Base-by-base conservation (phyloP, 208 protist species). In the Crithidia sp. region DNA sequence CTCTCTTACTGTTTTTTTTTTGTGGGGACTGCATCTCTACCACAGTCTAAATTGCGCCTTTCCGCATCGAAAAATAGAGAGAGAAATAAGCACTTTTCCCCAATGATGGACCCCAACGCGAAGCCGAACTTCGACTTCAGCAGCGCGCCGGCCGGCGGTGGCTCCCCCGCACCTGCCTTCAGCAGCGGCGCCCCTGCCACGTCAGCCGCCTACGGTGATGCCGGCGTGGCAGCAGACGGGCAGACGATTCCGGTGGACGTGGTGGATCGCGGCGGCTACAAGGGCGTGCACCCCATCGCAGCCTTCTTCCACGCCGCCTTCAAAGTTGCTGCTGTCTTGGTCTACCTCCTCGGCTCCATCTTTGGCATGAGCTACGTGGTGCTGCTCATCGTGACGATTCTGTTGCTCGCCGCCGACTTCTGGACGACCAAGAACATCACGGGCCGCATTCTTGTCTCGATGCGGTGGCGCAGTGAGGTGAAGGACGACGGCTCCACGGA, bases 361-460 rank as follows among this genome's bases (percentile, higher is more conserved):
- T 91, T 98, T 41, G 77, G 67, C 47, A 76, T 77, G 55, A 81
- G 57, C 68, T 95, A 93, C 64, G 89, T 98, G 5, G 17, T 89
- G 9, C 59, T 88, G 14, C 97, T 98, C 76, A 88, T 98, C 66
- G 74, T 97, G 43, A 89, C 93, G 13, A 85, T 97, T 8, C 71
- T 99, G 9, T 82, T 96, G 14, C 70, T 89, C 19, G 93, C 96
- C 14, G 88, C 89, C 9, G 97, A 99, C 73, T 98, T 99, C 77
- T 98, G 97, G 97, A 91, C 85, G 14, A 96, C 95, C 5, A 98
- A 99, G 83, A 99, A 99, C 74, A 84, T 99, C 19, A 96, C 91
- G 6, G 97, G 97, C 5, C 90, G 97, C 17, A 61, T 99, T 39
- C 76, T 99, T 2, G 97, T 98, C 3, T 86, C 89, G 19, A 87